Base-by-base conservation (phyloP, 2,329 filamentous ascomycete genomes). In the Colletotrichum lentis region DNA sequence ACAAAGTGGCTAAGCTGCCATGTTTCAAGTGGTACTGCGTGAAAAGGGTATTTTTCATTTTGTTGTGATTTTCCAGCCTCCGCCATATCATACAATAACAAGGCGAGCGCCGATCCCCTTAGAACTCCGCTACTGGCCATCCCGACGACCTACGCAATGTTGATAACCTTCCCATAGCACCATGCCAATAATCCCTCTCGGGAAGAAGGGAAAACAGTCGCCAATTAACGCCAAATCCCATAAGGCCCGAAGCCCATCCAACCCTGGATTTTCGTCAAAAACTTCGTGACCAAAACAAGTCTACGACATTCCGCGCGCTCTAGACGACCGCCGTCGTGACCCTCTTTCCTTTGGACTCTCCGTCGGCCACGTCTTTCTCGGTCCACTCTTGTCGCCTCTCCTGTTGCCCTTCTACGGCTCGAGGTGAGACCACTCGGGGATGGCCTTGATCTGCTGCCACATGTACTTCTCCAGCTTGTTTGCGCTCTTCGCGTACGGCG, bases 391-490 rank as follows among this genome's bases (percentile, higher is more conserved):
- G 8, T 60, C 6, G 49, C 12, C 55, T 57, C 61, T 53, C 14
- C 62, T 50, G 12, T 44, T 44, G 56, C 64, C 44, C 74, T 77
- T 80, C 74, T 81, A 84, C 55, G 82, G 81, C 73, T 86, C 84
- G 62, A 87, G 80, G 73, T 88, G 85, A 16, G 90, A 93, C 95
- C 95, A 98, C 82, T 97, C 95, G 0, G 95, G 95, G 60, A 97
- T 92, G 73, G 91, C 91, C 76, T 92, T 91, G 79, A 97, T 93
- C 80, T 95, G 92, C 77, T 90, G 86, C 93, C 93, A 97, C 94
- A 98, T 96, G 76, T 90, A 97, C 79, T 96, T 96, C 76, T 90
- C 96, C 49, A 99, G 84, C 76, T 96, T 96, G 77, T 93, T 97
- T 47, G 96, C 96, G 64, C 91, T 93, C 82, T 99, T 99, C 27